phyloP scores from a whole-genome alignment of 371 early-diverging fungal genomes.

The Haplosporangium sp. region DNA sequence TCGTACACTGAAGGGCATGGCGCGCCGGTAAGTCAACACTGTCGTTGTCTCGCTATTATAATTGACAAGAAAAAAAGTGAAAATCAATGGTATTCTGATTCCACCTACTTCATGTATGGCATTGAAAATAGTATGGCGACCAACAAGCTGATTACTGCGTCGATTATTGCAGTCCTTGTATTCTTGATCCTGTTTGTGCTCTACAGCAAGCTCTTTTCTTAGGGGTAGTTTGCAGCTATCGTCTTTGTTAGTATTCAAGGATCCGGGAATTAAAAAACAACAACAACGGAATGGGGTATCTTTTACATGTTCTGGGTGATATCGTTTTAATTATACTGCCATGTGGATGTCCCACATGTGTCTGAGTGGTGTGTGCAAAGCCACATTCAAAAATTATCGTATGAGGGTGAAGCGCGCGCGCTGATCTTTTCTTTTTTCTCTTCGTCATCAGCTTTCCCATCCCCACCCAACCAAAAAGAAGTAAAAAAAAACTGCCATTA shows the following conservation, averaged over 20 bases:
- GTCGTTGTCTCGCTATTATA: too few relatives aligned
- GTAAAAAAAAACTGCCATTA: too few relatives aligned
- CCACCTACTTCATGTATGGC: not conserved
- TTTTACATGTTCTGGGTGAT: too few relatives aligned
- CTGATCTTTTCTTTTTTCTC: conserved; percentile 1
- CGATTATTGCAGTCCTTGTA: conserved; percentile 85
- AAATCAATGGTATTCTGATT: too few relatives aligned
- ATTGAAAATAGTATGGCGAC: conserved; percentile 79
- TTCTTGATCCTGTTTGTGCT: conserved; percentile 87
- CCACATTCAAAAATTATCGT: not conserved
- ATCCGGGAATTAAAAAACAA: too few relatives aligned
- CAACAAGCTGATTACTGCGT: conserved; percentile 89
- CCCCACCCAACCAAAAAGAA: conserved; percentile 10
- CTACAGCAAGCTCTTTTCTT: conserved; percentile 72
- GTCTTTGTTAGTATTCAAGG: too few relatives aligned
- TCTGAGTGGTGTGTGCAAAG: not conserved
- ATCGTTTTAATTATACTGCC: too few relatives aligned
- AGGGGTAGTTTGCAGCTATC: not conserved
- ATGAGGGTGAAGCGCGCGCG: not conserved
- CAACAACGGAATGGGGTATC: too few relatives aligned
- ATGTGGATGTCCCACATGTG: too few relatives aligned
- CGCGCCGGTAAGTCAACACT: conserved; percentile 81
- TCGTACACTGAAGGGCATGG: conserved; percentile 91
- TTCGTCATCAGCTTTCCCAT: conserved; percentile 2
- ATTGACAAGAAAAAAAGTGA: too few relatives aligned